Base-by-base conservation (phyloP, 148 eudicot genomes). In the Dianthus caryophyllus region DNA sequence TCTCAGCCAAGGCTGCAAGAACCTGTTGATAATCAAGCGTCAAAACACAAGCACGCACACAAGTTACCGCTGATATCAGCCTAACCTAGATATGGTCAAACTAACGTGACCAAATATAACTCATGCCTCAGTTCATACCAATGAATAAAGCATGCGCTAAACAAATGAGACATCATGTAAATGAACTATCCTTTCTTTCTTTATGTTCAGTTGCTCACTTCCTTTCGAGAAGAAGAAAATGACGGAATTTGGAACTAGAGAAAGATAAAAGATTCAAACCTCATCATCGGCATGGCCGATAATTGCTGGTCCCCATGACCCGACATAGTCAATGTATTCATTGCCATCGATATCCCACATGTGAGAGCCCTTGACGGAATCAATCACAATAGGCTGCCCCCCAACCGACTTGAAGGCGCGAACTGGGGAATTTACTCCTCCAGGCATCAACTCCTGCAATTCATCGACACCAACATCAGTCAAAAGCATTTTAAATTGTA, bases 321-420 rank as follows among this genome's bases (percentile, higher is more conserved):
- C 97, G 54, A 94, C 97, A 74, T 94, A 90, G 73, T 94, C 97
- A 56, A 94, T 88, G 77, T 94, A 94, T 74, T 94, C 86, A 67
- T 94, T 94, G 57, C 97, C 97, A 77, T 94, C 97, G 27, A 86
- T 94, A 72, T 94, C 99, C 88, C 96, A 82, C 90, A 90, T 86
- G 66, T 78, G 84, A 71, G 90, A 82, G 67, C 96, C 99, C 78
- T 94, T 90, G 65, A 85, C 96, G 57, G 89, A 88, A 71, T 90
- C 97, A 26, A 90, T 74, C 7, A 94, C 9, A 67, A 94, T 90
- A 61, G 97, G 97, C 67, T 90, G 97, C 52, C 97, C 97, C 43
- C 99, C 96, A 48, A 94, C 97, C 49, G 93, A 94, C 79, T 94
- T 94, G 75, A 94, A 94, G 78, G 99, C 99, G 66, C 93, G 97